These are phyloP conservation scores for Alternaria arborescens DNA, from an alignment of 2,329 filamentous ascomycete genomes.

Conservation along the genomic window DNA sequence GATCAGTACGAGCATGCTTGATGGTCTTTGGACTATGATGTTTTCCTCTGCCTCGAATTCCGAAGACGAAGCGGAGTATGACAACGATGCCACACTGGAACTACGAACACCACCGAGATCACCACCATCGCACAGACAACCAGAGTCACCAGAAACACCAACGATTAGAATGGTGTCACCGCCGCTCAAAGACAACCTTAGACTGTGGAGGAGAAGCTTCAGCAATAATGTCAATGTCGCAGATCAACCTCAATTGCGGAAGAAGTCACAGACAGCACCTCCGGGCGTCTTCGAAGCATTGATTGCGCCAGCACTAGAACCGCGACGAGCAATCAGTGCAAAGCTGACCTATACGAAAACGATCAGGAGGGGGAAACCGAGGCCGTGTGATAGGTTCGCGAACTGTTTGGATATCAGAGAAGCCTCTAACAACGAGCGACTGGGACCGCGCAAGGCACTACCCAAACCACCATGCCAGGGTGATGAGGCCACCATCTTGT, in stretches of 20 bases:
- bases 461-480: conserved; percentile 2
- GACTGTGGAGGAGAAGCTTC: conserved; percentile 7
- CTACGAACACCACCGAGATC: conserved; percentile 6
- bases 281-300: conserved; percentile 20
- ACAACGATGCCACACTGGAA: conserved; percentile 13
- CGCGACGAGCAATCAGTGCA: conserved; percentile 40
- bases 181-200: conserved; percentile 9
- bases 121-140: conserved; percentile 6
- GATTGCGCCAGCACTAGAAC: conserved; percentile 25
- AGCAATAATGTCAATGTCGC: conserved; percentile 16
- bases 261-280: conserved; percentile 34
- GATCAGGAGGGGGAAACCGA: conserved; percentile 6
- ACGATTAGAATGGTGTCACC: conserved; percentile 15
- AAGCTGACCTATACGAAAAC: conserved; percentile 18
- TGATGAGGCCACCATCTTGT: conserved; percentile 7
- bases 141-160: conserved; percentile 9
- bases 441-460: conserved; percentile 5
- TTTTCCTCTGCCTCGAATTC: conserved; percentile 14
- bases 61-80: conserved; percentile 24
- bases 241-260: conserved; percentile 22
- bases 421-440: conserved; percentile 8
- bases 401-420: conserved; percentile 7
- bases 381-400: neutral
- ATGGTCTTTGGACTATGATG: conserved; percentile 22
- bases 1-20: conserved; percentile 33